Percentiles rank a stretch among this genome's conserved stretches.
Conservation (phyloP, 2,329 filamentous ascomycete species). For the Hyphodiscus sp. region DNA sequence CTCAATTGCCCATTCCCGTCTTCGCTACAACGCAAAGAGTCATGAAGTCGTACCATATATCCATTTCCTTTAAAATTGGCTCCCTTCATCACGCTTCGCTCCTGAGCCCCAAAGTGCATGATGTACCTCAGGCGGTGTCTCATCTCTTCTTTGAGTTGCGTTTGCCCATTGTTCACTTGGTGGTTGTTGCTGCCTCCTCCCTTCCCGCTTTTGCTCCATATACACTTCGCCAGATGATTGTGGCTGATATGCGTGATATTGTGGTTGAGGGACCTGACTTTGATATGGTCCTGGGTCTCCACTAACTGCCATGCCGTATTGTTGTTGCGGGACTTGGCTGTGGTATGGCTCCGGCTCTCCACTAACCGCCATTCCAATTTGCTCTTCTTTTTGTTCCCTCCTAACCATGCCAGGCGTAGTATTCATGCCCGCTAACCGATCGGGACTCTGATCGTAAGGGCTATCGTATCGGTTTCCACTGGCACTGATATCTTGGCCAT, state of each 20-base stretch:
- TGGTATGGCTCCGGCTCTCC: slow-evolving; percentile 6
- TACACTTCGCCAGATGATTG: slow-evolving; percentile 4
- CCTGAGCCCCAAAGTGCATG: slow-evolving; percentile 14
- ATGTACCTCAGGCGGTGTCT: slow-evolving; percentile 10
- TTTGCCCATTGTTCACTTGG: slow-evolving; percentile 14
- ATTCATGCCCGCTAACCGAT: slow-evolving; percentile 10
- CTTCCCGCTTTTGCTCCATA: slow-evolving; percentile 16
- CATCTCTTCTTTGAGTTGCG: slow-evolving; percentile 5
- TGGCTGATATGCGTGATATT: slow-evolving; percentile 7
- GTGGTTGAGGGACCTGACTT: slow-evolving; percentile 12
- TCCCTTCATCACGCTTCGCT: background rate
- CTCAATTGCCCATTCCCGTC: background rate
- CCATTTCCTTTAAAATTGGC: background rate
- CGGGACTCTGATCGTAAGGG: slow-evolving; percentile 9
- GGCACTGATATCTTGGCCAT: slow-evolving; percentile 22
- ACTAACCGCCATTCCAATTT: background rate
- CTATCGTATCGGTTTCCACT: slow-evolving; percentile 10
- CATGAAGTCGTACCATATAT: slow-evolving; percentile 1
- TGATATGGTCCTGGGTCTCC: slow-evolving; percentile 18
- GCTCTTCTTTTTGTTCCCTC: slow-evolving; percentile 2
- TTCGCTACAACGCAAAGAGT: background rate
- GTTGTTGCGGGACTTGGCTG: slow-evolving; percentile 10
- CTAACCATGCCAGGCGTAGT: slow-evolving; percentile 12
- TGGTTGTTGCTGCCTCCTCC: slow-evolving; percentile 3
- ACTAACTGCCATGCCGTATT: slow-evolving; percentile 19